Percentiles rank a stretch among this genome's conserved stretches.
These are phyloP conservation scores for Russula sp. DNA, from an alignment of 768 basidiomycete species.

Conservation along the genomic window DNA sequence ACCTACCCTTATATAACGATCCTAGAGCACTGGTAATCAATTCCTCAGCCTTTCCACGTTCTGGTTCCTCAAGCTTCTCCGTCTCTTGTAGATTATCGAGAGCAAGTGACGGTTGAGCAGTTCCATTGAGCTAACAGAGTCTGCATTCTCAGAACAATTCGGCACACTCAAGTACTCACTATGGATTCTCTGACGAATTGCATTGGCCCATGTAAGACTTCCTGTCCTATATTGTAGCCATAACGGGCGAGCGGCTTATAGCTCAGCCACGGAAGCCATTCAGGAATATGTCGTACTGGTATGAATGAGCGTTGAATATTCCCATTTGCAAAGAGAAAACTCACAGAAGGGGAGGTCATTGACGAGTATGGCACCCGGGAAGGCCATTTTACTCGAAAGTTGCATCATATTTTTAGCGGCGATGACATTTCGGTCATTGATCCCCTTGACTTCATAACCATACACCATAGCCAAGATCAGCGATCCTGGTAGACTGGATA, in stretches of 20 bases:
- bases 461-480: constrained; percentile 7
- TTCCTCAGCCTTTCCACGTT: not conserved
- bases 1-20: constrained; percentile 13
- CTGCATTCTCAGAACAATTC: not conserved
- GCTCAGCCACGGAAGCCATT: constrained; percentile 12
- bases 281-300: constrained; percentile 8
- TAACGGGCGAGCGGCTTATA: constrained; percentile 12
- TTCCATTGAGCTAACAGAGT: not conserved
- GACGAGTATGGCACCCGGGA: constrained; percentile 17
- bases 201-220: constrained; percentile 6
- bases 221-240: not conserved
- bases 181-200: constrained; percentile 6
- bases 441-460: constrained; percentile 5
- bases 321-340: not conserved
- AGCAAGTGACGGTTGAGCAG: not conserved
- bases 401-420: not conserved
- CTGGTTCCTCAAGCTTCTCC: not conserved
- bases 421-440: not conserved
- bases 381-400: not conserved
- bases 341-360: constrained; percentile 18
- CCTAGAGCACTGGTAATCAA: constrained; percentile 3
- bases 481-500: not conserved
- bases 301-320: too few species aligned
- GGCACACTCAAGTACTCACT: not conserved
- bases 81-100: constrained; percentile 2